phyloP scores from a whole-genome alignment of 768 basidiomycete genomes.

The Coprinopsis strossmayeri region DNA sequence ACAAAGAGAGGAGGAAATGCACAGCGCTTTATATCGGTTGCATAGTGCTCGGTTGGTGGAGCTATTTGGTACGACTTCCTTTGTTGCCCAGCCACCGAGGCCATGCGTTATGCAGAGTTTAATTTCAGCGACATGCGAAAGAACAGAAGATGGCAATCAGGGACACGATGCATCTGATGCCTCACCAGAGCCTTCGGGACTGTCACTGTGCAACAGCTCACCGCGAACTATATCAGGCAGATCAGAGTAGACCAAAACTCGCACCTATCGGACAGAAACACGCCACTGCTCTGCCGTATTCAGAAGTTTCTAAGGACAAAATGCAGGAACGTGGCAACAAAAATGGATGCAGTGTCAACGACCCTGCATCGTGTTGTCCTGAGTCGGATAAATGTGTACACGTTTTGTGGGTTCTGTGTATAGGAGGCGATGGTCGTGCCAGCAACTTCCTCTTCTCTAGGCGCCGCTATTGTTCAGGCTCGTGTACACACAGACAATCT shows the following conservation, averaged over 20 bases:
- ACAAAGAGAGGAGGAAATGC: not conserved
- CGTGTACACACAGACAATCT: too few relatives aligned
- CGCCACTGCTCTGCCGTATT: conserved; percentile 9
- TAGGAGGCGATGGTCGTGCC: too few relatives aligned
- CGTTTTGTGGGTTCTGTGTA: too few relatives aligned
- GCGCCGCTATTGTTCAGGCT: too few relatives aligned
- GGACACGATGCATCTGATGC: conserved; percentile 8
- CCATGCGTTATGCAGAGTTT: conserved; percentile 13
- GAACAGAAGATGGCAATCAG: conserved; percentile 14
- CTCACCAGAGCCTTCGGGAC: conserved; percentile 2
- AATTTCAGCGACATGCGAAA: conserved; percentile 12
- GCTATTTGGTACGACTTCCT: conserved; percentile 8
- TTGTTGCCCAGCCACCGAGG: conserved; percentile 15
- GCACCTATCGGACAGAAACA: conserved; percentile 8
- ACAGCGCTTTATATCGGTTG: conserved; percentile 12
- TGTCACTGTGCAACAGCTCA: not conserved
- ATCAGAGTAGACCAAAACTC: conserved; percentile 9
- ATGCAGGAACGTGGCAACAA: conserved; percentile 10
- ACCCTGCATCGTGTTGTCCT: conserved; percentile 9
- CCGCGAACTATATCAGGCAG: conserved; percentile 8
- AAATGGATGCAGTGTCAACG: conserved; percentile 7
- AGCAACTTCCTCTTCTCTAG: too few relatives aligned
- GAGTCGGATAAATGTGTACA: too few relatives aligned
- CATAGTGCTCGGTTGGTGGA: conserved; percentile 14
- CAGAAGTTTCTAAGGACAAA: conserved; percentile 9